phyloP scores from a whole-genome alignment of 176 grass and related monocot genomes.

The Musa acuminata region DNA sequence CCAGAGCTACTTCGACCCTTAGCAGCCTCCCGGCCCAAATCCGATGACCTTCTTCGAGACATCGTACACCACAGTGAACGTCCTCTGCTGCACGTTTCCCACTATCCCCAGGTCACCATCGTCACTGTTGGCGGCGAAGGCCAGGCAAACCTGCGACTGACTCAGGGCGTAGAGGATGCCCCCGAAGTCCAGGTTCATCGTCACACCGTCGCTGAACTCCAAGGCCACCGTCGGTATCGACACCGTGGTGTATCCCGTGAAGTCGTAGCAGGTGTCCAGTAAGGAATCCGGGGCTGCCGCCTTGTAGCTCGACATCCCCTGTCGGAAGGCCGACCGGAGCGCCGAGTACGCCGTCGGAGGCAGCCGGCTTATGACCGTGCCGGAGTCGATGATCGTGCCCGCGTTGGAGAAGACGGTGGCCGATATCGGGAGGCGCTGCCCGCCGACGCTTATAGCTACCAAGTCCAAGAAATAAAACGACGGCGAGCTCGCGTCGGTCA shows the following conservation, averaged over 20 bases:
- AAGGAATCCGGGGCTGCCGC: constrained; percentile 16
- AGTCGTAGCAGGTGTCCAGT: constrained; percentile 67
- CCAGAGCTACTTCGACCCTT: neutral
- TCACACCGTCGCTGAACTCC: constrained; percentile 35
- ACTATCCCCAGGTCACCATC: constrained; percentile 27
- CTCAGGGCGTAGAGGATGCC: constrained; percentile 45
- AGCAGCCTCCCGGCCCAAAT: constrained; percentile 40
- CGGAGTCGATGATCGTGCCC: constrained; percentile 73
- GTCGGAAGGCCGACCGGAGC: constrained; percentile 35
- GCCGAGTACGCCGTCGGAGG: constrained; percentile 47
- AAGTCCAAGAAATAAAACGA: constrained; percentile 72
- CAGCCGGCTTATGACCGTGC: constrained; percentile 77
- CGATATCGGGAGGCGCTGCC: constrained; percentile 24
- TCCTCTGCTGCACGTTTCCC: constrained; percentile 80
- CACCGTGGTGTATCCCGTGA: constrained; percentile 13
- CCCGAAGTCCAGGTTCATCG: constrained; percentile 31
- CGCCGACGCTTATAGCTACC: constrained; percentile 41
- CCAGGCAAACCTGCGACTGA: constrained; percentile 55
- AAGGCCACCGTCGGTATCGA: constrained; percentile 38
- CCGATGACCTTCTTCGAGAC: constrained; percentile 43
- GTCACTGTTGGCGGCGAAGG: constrained; percentile 41
- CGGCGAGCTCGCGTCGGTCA: constrained; percentile 15
- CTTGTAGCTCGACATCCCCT: constrained; percentile 37
- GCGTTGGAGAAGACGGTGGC: constrained; percentile 33
- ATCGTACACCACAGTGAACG: constrained; percentile 52